These are phyloP conservation scores for Chamaecrista fasciculata DNA, from an alignment of 306 rosid species.

Conservation along the genomic window DNA sequence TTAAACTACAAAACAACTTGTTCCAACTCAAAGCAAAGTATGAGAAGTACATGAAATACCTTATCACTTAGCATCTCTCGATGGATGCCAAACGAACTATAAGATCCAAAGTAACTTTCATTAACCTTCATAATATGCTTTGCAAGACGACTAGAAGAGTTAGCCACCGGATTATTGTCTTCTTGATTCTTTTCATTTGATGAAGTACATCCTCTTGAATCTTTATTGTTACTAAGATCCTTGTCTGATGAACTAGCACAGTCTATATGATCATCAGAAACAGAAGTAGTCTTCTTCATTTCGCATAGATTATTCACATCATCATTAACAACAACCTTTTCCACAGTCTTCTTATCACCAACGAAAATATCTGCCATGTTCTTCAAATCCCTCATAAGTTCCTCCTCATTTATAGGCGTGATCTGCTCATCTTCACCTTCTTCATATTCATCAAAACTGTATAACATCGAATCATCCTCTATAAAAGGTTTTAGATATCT, in stretches of 20 bases:
- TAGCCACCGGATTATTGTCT: slow-evolving; percentile 33
- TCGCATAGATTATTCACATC: slow-evolving; percentile 20
- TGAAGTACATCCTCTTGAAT: slow-evolving; percentile 34
- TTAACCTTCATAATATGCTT: slow-evolving; percentile 67
- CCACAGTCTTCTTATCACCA: slow-evolving; percentile 29
- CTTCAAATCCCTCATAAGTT: slow-evolving; percentile 46
- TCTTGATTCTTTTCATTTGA: slow-evolving; percentile 33
- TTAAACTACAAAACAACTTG: slow-evolving; percentile 18
- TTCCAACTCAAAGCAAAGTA: slow-evolving; percentile 19
- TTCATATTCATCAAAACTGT: slow-evolving; percentile 72
- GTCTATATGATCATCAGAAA: slow-evolving; percentile 37
- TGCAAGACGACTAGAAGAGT: slow-evolving; percentile 42
- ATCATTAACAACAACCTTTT: slow-evolving; percentile 29
- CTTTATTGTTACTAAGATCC: slow-evolving; percentile 32
- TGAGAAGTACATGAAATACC: slow-evolving; percentile 43
- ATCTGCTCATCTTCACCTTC: slow-evolving; percentile 58
- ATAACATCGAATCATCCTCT: slow-evolving; percentile 71
- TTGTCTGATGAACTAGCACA: slow-evolving; percentile 40
- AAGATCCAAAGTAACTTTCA: slow-evolving; percentile 81
- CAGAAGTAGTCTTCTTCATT: slow-evolving; percentile 26
- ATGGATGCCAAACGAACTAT: slow-evolving; percentile 92
- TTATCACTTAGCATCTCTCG: slow-evolving; percentile 94
- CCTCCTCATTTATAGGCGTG: slow-evolving; percentile 40
- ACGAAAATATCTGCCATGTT: slow-evolving; percentile 35
- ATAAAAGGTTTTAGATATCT: slow-evolving; percentile 72